Evolutionary conservation across 1,139 yeast species (phyloP).

Genomic region (Yamadazyma diospyri): DNA sequence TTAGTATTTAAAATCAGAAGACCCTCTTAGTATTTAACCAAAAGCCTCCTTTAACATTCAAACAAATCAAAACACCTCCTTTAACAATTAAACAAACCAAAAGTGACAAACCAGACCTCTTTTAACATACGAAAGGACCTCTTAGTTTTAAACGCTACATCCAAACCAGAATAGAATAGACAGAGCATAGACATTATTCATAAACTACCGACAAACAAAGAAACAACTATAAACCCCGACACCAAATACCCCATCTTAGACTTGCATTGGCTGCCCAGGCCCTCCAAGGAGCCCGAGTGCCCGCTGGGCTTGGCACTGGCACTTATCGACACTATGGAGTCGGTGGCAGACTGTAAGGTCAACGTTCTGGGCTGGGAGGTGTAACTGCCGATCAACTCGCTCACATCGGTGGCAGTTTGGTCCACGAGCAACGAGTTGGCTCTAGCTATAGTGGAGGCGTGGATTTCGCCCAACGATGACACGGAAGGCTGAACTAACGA

Average conservation of each 20-base stretch:
- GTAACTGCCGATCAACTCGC: conserved; percentile 10
- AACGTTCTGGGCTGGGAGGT: conserved; percentile 13
- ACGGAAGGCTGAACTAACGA: conserved; percentile 7
- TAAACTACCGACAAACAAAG: conserved; percentile 8
- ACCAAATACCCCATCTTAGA: conserved; percentile 5
- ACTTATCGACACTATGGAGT: conserved; percentile 11
- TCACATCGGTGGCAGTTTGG: conserved; percentile 5
- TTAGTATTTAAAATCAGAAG: too few relatives aligned
- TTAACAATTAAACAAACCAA: too few relatives aligned
- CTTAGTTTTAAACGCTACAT: too few relatives aligned
- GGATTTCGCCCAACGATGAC: conserved; percentile 6
- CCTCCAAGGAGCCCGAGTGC: conserved; percentile 8
- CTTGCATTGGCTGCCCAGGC: conserved; percentile 3
- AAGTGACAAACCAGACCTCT: too few relatives aligned
- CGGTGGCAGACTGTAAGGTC: conserved; percentile 12
- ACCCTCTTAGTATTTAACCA: too few relatives aligned
- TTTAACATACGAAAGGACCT: too few relatives aligned
- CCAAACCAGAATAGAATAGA: too few relatives aligned
- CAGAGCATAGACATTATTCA: too few relatives aligned
- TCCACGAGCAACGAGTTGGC: conserved; percentile 11
- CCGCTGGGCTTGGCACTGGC: background rate
- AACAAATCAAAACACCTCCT: too few relatives aligned
- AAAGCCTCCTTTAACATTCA: too few relatives aligned
- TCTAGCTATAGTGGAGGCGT: conserved; percentile 3
- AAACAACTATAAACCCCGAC: conserved; percentile 7